phyloP scores from a whole-genome alignment of 768 basidiomycete species.

The Mycena latifolia region DNA sequence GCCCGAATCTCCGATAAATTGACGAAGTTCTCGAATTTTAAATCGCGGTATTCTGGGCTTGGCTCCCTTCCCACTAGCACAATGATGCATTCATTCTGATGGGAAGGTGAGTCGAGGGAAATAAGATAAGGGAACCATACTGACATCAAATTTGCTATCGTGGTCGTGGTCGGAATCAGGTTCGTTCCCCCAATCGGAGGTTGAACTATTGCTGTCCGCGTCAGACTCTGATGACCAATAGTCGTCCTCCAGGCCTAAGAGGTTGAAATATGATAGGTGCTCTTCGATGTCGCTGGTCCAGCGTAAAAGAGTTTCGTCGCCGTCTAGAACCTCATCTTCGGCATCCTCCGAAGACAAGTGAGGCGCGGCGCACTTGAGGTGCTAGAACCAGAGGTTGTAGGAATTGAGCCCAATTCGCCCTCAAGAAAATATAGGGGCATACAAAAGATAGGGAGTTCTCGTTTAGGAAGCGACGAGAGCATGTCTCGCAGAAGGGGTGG shows the following conservation, averaged over 20 bases:
- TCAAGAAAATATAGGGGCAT: neutral
- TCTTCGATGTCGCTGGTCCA: neutral
- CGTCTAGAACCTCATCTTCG: conserved; percentile 7
- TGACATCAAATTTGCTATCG: conserved; percentile 6
- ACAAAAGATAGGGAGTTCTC: conserved; percentile 19
- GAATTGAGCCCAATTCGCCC: neutral
- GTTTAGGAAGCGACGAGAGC: conserved; percentile 26
- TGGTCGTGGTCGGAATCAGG: conserved; percentile 7
- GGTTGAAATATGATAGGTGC: neutral
- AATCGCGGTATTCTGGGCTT: conserved; percentile 4
- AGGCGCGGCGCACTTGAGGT: conserved; percentile 21
- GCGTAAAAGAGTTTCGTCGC: conserved; percentile 17
- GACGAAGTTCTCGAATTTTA: conserved; percentile 15
- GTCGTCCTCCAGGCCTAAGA: conserved; percentile 5
- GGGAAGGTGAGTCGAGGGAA: neutral
- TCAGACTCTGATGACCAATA: conserved; percentile 30
- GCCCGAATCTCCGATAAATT: conserved; percentile 19
- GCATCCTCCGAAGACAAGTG: conserved; percentile 2
- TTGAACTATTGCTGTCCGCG: conserved; percentile 7
- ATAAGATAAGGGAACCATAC: neutral
- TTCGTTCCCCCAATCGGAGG: conserved; percentile 26
- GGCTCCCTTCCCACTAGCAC: conserved; percentile 7
- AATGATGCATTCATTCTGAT: conserved; percentile 8
- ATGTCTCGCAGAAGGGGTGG: conserved; percentile 25
- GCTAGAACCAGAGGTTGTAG: conserved; percentile 14